A percentile compares a stretch with the other conserved stretches of the same genome.
Conservation (phyloP, 1,284 basidiomycete genomes). For the Inonotus obliquus region DNA sequence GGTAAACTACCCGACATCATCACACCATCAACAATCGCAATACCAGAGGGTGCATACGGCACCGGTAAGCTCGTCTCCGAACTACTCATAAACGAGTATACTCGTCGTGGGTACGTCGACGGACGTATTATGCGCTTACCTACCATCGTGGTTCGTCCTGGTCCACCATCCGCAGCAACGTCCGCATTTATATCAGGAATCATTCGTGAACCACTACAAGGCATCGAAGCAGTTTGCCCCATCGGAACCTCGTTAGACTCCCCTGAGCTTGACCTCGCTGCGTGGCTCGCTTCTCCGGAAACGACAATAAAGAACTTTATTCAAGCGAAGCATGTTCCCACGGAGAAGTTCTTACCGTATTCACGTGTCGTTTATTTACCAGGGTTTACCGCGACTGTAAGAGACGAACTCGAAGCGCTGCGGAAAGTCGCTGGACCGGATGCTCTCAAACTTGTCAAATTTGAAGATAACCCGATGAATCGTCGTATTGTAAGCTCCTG, state of each 20-base stretch:
- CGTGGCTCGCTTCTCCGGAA: slow-evolving; percentile 51
- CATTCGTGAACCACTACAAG: slow-evolving; percentile 58
- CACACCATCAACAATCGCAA: slow-evolving; percentile 46
- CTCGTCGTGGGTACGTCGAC: slow-evolving; percentile 57
- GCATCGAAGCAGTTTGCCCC: slow-evolving; percentile 47
- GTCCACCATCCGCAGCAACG: slow-evolving; percentile 51
- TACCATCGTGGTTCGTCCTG: slow-evolving; percentile 57
- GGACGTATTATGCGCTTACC: slow-evolving; percentile 59
- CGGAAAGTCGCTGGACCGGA: slow-evolving; percentile 37
- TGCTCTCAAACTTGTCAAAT: slow-evolving; percentile 35
- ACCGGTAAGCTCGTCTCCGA: slow-evolving; percentile 56
- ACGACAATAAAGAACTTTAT: slow-evolving; percentile 54
- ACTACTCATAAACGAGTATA: slow-evolving; percentile 59
- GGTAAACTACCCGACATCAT: slow-evolving; percentile 52
- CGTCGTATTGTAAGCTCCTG: slow-evolving; percentile 42
- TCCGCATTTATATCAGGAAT: slow-evolving; percentile 61
- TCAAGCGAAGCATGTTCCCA: slow-evolving; percentile 46
- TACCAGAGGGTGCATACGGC: slow-evolving; percentile 56
- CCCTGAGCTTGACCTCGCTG: slow-evolving; percentile 41
- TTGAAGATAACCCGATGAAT: slow-evolving; percentile 39
- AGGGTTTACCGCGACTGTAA: slow-evolving; percentile 44
- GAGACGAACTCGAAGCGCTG: slow-evolving; percentile 42
- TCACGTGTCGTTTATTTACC: slow-evolving; percentile 49
- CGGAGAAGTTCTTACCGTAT: slow-evolving; percentile 41
- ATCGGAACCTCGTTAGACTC: slow-evolving; percentile 42